phyloP scores from a whole-genome alignment of 192 early-diverging fungal species.

The Nowakowskiella sp. region DNA sequence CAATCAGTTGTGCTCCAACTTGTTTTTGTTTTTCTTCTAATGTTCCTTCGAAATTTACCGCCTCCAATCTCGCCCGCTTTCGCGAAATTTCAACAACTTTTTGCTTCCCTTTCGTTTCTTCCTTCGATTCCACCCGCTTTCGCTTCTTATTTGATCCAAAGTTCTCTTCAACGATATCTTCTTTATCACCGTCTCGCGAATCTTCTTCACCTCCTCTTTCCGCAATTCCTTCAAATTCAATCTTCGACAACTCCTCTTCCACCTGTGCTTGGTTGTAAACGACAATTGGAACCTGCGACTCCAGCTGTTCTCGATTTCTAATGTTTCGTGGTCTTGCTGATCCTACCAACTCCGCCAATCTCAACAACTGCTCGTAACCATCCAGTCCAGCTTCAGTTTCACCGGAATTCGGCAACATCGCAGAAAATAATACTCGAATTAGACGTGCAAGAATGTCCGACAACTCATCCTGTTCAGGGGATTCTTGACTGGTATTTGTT shows the following conservation, averaged over 20 bases:
- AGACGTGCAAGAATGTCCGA: no score
- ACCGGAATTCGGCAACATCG: not conserved
- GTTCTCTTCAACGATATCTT: not conserved
- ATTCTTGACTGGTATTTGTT: no score
- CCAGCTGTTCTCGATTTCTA: constrained; percentile 19
- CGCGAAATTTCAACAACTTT: no score
- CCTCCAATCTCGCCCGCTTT: not conserved
- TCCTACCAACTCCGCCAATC: constrained; percentile 36
- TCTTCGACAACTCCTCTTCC: not conserved
- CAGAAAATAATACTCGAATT: no score
- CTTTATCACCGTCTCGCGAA: not conserved
- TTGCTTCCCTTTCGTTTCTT: constrained; percentile 3
- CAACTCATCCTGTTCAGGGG: no score
- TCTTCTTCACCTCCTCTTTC: not conserved
- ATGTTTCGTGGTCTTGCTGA: constrained; percentile 37
- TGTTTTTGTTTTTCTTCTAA: not conserved
- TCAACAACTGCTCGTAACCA: constrained; percentile 27
- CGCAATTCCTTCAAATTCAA: not conserved
- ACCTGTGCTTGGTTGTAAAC: constrained; percentile 5
- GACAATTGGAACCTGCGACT: constrained; percentile 25
- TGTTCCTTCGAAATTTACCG: not conserved
- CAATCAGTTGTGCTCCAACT: not conserved
- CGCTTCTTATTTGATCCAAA: not conserved
- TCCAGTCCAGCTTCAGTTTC: constrained; percentile 16
- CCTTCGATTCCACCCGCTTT: not conserved